These are phyloP conservation scores for Apiospora malaysiana DNA, from an alignment of 2,329 filamentous ascomycete genomes.

Conservation along the genomic window DNA sequence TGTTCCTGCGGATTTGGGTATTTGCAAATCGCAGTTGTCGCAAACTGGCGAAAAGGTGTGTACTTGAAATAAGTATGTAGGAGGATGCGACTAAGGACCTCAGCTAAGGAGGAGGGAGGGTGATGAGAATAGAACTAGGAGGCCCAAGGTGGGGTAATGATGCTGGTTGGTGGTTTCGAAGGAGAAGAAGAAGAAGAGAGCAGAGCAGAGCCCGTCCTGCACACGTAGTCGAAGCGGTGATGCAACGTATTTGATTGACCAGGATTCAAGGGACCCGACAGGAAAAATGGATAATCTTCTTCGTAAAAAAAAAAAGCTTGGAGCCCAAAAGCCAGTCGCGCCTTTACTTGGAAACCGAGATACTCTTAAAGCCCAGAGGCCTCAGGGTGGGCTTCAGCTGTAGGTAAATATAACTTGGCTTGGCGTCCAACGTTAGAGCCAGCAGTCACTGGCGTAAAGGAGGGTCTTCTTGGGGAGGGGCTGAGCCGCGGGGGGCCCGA, in stretches of 20 bases:
- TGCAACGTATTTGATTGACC: neutral
- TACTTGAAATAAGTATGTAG: neutral
- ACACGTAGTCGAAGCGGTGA: neutral
- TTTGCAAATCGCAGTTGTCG: constrained; percentile 20
- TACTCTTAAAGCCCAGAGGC: neutral
- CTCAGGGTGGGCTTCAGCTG: constrained; percentile 10
- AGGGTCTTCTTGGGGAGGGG: constrained; percentile 12
- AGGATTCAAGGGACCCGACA: neutral
- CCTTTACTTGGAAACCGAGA: neutral
- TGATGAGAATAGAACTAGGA: constrained; percentile 16
- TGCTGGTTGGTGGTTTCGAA: constrained; percentile 8
- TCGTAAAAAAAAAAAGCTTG: neutral
- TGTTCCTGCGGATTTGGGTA: neutral
- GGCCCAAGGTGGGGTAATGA: constrained; percentile 21
- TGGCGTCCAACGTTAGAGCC: constrained; percentile 13
- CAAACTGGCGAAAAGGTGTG: constrained; percentile 12
- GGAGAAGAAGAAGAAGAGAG: neutral
- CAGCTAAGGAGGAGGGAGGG: neutral
- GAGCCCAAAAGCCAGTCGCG: neutral
- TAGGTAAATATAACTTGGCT: constrained; percentile 13
- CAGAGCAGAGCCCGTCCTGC: neutral
- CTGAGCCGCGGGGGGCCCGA: constrained; percentile 17
- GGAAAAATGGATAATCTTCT: constrained; percentile 2
- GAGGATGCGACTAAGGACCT: constrained; percentile 3
- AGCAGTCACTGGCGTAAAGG: neutral